Base-by-base conservation (phyloP, 306 rosid species). In the Acacia crassicarpa region DNA sequence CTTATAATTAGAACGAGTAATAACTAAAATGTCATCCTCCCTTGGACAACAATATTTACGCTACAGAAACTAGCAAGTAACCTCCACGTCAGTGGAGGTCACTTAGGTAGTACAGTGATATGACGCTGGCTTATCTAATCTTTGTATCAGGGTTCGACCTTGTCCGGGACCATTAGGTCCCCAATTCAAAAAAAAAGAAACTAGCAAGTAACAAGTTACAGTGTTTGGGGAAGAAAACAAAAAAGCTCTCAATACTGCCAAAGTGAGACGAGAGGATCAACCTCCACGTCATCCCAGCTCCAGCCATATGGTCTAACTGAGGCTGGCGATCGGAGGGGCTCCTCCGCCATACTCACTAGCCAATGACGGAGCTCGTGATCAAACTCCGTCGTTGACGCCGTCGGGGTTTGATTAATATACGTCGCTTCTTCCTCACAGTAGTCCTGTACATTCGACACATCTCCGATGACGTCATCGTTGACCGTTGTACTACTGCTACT, bases 321-420 rank as follows among this genome's bases (percentile, higher is more conserved):
- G 12, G 84, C 82, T 1, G 92, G 93, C 43, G 92, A 86, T 5
- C 90, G 74, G 5, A 92, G 73, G 9, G 91, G 89, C 19, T 92
- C 91, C 22, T 92, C 85, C 8, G 91, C 92, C 92, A 91, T 79
- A 22, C 48, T 79, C 30, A 30, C 58, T 9, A 91, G 10, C 88
- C 87, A 86, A 5, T 89, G 76, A 3, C 84, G 44, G 89, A 82
- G 77, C n/a, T 84, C 79, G 33, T 38, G 41, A 38, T 79, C 85
- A 61, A 69, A 83, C 63, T 59, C 12, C 23, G 22, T 51, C 23
- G 22, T 51, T 5, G 75, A 81, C 19, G 78, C 88, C 0, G 75
- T 46, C 1, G 6, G 14, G 9, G 9, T 41, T 30, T 35, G 25
- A 30, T 65, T 1, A 3, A 62, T 62, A 13, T 2, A 5, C 3